A percentile compares a stretch with the other conserved stretches of the same genome.
These are phyloP conservation scores for Theobroma cacao DNA, from an alignment of 345 rosid species.

Conservation along the genomic window DNA sequence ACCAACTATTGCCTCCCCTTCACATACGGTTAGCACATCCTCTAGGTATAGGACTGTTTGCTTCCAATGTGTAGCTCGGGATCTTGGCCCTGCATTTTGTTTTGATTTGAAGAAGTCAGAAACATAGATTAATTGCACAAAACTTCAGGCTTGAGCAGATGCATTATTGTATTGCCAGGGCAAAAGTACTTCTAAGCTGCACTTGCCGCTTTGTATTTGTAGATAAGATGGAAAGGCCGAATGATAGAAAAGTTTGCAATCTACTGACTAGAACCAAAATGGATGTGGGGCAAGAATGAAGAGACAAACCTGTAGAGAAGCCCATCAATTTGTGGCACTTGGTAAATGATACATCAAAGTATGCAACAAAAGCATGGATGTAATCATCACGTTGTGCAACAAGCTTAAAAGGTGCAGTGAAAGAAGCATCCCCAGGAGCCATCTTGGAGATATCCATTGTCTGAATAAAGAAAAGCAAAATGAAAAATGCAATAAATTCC, in stretches of 20 bases:
- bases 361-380: conserved; percentile 98
- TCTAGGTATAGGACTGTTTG: conserved; percentile 92
- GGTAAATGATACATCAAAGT: conserved; percentile 94
- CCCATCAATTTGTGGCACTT: conserved; percentile 91
- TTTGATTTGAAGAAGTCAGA: not conserved
- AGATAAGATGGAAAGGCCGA: not conserved
- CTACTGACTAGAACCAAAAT: not conserved
- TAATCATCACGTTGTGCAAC: conserved; percentile 94
- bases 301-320: conserved; percentile 83
- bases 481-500: not conserved
- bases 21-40: conserved; percentile 88
- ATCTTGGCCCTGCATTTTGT: conserved; percentile 57
- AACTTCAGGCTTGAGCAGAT: not conserved
- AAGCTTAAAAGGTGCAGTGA: conserved; percentile 90
- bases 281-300: not conserved
- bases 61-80: conserved; percentile 93
- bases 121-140: not conserved
- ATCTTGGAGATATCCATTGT: conserved; percentile 98
- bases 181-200: not conserved
- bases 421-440: conserved; percentile 93
- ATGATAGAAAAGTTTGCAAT: not conserved
- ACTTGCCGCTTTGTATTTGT: not conserved
- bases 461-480: conserved; percentile 38
- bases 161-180: not conserved
- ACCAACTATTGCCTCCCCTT: conserved; percentile 82